Base-by-base conservation (phyloP, 176 grass and related monocot species). In the Canna indica region DNA sequence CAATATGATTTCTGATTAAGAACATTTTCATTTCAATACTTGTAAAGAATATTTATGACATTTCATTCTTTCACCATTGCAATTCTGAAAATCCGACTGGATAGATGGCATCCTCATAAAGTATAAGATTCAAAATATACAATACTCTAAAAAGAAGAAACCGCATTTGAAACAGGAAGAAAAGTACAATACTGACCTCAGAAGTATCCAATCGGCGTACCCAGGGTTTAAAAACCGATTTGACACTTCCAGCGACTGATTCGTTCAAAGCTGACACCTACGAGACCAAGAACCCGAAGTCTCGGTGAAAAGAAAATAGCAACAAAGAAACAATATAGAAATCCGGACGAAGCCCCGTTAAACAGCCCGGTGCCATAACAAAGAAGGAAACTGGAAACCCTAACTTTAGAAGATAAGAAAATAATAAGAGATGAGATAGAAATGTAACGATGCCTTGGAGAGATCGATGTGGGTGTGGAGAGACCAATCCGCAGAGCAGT, bases 401-500 rank as follows among this genome's bases (percentile, higher is more conserved):
- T 59, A 39, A 25, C 0, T 60, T 3, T 3, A n/a, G 7, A 30
- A 64, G 6, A n/a, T n/a, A n/a, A 24, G 27, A 66, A 0, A 73
- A 33, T 18, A 15, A 38, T 22, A 14, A 4, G 25, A 20, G 24
- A n/a, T 10, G 17, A 47, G 24, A 12, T 44, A 18, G 52, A 1
- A 73, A 35, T 7, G 4, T 9, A 16, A 0, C 11, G 0, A 16
- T 47, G 88, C 94, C 94, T 87, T 99, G 76, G 89, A 76, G 44
- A 93, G 29, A 70, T 93, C 94, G 86, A 99, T 73, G 82, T 99
- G 89, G 69, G 85, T 85, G 86, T 88, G 85, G 69, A 99, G 94
- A 66, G 94, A 93, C 89, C 89, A 99, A 85, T 99, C 89, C 47
- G 89, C 78, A 38, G 94, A 83, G 81, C 94, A 99, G 86, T 93